phyloP scores from a whole-genome alignment of 2,329 filamentous ascomycete species.

The Fusarium annulatum region DNA sequence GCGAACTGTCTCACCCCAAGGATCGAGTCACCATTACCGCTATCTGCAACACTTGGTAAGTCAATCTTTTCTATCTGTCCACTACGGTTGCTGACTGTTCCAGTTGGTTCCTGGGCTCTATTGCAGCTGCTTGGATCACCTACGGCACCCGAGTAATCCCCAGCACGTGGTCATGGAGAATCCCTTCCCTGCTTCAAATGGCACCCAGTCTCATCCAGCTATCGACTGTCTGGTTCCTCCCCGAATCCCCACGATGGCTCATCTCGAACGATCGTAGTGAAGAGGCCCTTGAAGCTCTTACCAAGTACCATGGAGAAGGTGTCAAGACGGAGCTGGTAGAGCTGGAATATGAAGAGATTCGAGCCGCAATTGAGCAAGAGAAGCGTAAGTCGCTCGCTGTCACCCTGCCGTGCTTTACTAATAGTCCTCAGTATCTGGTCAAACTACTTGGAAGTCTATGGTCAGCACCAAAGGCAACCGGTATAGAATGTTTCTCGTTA shows the following conservation, averaged over 20 bases:
- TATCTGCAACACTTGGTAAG: slow-evolving; percentile 60
- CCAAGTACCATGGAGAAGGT: slow-evolving; percentile 68
- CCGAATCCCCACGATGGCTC: slow-evolving; percentile 72
- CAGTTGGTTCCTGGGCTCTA: slow-evolving; percentile 60
- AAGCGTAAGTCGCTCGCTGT: slow-evolving; percentile 43
- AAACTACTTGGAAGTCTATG: slow-evolving; percentile 47
- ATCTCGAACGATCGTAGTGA: slow-evolving; percentile 54
- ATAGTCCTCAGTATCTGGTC: slow-evolving; percentile 14
- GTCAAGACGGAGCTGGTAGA: slow-evolving; percentile 62
- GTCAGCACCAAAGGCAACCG: slow-evolving; percentile 47
- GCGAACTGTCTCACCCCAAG: slow-evolving; percentile 64
- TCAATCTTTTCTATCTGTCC: accelerated
- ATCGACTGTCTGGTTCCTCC: slow-evolving; percentile 59
- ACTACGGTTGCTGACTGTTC: not conserved
- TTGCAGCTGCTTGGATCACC: slow-evolving; percentile 57
- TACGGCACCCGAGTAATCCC: slow-evolving; percentile 56
- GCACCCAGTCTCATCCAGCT: slow-evolving; percentile 23
- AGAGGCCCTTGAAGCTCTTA: slow-evolving; percentile 63
- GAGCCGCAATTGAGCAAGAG: slow-evolving; percentile 49
- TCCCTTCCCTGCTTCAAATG: slow-evolving; percentile 47
- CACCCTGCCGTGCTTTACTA: not conserved
- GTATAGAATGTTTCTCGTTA: slow-evolving; percentile 52
- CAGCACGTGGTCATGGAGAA: slow-evolving; percentile 52
- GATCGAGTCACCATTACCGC: slow-evolving; percentile 64
- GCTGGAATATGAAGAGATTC: slow-evolving; percentile 63